A percentile compares a stretch with the other conserved stretches of the same genome.
These are phyloP conservation scores for Microbotryum intermedium DNA, from an alignment of 1,284 basidiomycete species.

Conservation along the genomic window DNA sequence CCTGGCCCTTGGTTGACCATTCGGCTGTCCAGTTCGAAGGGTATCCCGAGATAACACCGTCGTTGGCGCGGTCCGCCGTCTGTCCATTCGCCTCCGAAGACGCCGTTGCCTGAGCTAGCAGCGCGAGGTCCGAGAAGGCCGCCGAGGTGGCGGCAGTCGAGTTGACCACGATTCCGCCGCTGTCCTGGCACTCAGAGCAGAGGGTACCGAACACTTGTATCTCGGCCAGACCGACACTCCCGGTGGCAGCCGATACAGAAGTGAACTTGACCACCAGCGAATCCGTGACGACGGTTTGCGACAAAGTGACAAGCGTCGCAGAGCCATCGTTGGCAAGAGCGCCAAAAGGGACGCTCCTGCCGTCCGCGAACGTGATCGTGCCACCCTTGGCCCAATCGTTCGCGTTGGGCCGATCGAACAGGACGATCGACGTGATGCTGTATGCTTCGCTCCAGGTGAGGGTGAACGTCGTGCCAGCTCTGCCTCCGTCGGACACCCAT, in stretches of 20 bases:
- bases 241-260: slow-evolving; percentile 13
- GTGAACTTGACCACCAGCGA: slow-evolving; percentile 21
- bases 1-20: slow-evolving; percentile 16
- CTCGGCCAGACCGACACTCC: slow-evolving; percentile 25
- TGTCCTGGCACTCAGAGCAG: slow-evolving; percentile 1
- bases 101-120: not conserved
- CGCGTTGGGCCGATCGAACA: slow-evolving; percentile 27
- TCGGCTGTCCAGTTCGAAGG: slow-evolving; percentile 6
- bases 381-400: slow-evolving; percentile 12
- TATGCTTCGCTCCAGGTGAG: slow-evolving; percentile 20
- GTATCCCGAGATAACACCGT: slow-evolving; percentile 6
- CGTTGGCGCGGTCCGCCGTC: slow-evolving; percentile 8
- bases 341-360: slow-evolving; percentile 17
- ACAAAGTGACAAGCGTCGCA: slow-evolving; percentile 15
- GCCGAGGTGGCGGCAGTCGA: too few species aligned
- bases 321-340: slow-evolving; percentile 27
- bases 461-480: slow-evolving; percentile 9
- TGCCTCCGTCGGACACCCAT: slow-evolving; percentile 16
- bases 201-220: slow-evolving; percentile 20
- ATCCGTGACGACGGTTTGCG: slow-evolving; percentile 4
- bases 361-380: slow-evolving; percentile 17
- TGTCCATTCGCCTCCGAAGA: slow-evolving; percentile 8
- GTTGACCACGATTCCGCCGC: not conserved
- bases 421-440: slow-evolving; percentile 14
- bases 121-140: not conserved